Evolutionary conservation across 75 land plant genomes (phyloP), one percentile per base, ranked within the genome.

Genomic region (Adiantum capillusveneris): DNA sequence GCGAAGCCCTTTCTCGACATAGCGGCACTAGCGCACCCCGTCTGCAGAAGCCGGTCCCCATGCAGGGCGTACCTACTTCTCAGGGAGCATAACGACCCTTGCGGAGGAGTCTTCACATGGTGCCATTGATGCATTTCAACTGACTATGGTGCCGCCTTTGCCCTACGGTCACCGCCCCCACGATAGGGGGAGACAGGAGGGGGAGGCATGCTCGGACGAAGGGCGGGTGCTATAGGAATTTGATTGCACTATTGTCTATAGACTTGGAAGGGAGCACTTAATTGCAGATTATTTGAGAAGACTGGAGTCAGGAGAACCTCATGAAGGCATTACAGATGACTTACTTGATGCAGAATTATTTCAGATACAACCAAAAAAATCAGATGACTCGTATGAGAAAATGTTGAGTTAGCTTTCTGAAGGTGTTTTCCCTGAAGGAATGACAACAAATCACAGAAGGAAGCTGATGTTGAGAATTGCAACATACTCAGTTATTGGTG

Each of bases 151-250:
- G n/a, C n/a, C n/a, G n/a, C n/a, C n/a, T n/a, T n/a, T n/a, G n/a
- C n/a, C n/a, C n/a, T n/a, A n/a, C n/a, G n/a, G n/a, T n/a, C n/a
- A n/a, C n/a, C n/a, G n/a, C n/a, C n/a, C n/a, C n/a, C n/a, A n/a
- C n/a, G n/a, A n/a, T n/a, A n/a, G n/a, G n/a, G n/a, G n/a, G n/a
- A n/a, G n/a, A n/a, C n/a, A n/a, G n/a, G n/a, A n/a, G n/a, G n/a
- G n/a, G n/a, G n/a, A n/a, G n/a, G n/a, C n/a, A n/a, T n/a, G n/a
- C n/a, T n/a, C n/a, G n/a, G n/a, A n/a, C n/a, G n/a, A n/a, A n/a
- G n/a, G n/a, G n/a, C n/a, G n/a, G n/a, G n/a, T 59, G 12, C 25
- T 64, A 24, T 0, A 59, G 18, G 62, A 59, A 3, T 59, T 59
- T 59, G 62, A 16, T 24, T 9, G 20, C 1, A 26, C 43, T 14